These are phyloP conservation scores for Pinguiococcus pyrenoidosus DNA, from an alignment of 108 stramenopile genomes.

Conservation along the genomic window DNA sequence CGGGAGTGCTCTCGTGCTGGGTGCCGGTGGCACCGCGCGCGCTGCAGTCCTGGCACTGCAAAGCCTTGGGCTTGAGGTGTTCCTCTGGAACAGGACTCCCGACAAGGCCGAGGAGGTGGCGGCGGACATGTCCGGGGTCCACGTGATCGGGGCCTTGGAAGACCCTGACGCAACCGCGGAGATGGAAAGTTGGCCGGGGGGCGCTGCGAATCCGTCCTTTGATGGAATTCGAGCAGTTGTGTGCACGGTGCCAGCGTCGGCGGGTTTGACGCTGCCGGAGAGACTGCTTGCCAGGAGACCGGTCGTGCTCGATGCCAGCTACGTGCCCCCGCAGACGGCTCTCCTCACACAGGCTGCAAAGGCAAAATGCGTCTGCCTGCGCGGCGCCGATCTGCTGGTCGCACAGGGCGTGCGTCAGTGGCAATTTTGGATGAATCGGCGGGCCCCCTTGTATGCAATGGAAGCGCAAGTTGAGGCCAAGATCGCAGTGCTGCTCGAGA, in stretches of 20 bases:
- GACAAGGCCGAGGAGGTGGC: conserved; percentile 67
- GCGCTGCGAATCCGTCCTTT: neutral
- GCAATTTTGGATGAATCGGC: conserved; percentile 75
- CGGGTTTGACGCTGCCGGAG: conserved; percentile 68
- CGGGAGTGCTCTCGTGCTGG: conserved; percentile 66
- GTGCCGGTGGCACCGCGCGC: conserved; percentile 74
- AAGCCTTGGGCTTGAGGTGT: neutral
- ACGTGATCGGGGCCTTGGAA: conserved; percentile 48
- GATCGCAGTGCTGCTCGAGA: too few relatives aligned
- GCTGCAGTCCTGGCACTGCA: neutral
- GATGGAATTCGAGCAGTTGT: conserved; percentile 56
- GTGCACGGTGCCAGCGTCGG: conserved; percentile 77
- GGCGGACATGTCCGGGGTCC: conserved; percentile 68
- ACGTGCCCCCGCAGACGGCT: conserved; percentile 80
- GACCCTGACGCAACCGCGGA: conserved; percentile 13
- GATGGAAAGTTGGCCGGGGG: neutral
- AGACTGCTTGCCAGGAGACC: conserved; percentile 47
- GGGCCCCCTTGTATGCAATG: conserved; percentile 74
- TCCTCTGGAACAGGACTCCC: conserved; percentile 74
- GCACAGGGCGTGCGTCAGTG: conserved; percentile 94
- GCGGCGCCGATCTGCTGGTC: conserved; percentile 95
- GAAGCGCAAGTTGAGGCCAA: too few relatives aligned
- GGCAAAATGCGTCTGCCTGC: conserved; percentile 59
- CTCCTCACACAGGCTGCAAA: conserved; percentile 66
- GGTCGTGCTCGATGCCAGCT: conserved; percentile 63